Evolutionary conservation across 805 yeast genomes (phyloP), one percentile per base, ranked within the genome.

Genomic region (Cyberlindnera maclurae): DNA sequence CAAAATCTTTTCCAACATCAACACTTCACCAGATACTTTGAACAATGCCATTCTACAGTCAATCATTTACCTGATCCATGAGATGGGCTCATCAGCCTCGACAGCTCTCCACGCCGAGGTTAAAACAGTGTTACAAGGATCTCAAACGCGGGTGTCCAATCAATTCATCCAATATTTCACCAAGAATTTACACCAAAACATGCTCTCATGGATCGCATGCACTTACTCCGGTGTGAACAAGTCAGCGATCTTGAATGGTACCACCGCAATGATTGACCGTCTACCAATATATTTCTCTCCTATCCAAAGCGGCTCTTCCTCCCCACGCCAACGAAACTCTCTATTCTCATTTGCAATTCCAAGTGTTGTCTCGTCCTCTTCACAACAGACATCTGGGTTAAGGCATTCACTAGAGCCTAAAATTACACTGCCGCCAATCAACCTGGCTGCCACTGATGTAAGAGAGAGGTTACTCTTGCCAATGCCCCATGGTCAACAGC

Each of bases 1-100:
- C 27, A 66, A 73, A 50, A 54, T 71, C 2, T 59, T 74, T 47
- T 56, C 62, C 4, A 13, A 15, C 4, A 7, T 44, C 37, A 60
- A 59, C 33, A 54, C 51, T 17, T 5, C 44, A 33, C 50, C 32
- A 3, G 36, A 29, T 11, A 15, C 26, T 22, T 20, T 41, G 31
- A 12, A 15, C 11, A 40, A 49, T 17, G 43, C 47, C 12, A 51
- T 52, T n/a, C 17, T 51, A 7, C 55, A 52, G 33, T 44, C 55
- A 7, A 46, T 51, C 9, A 37, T 51, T 12, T 52, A 50, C 34
- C n/a, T 41, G 18, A 30, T 42, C 20, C 37, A 34, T 6, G 48
- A 44, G 32, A 44, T 44, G 48, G 48, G 48, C 10, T 13, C 36
- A 8, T 31, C 35, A 5, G 12, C 37, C 2, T 26, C 33, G 5